Percentiles rank a stretch among this genome's conserved stretches.
Conservation (phyloP, 164 flowering plant species). For the Protea cynaroides region DNA sequence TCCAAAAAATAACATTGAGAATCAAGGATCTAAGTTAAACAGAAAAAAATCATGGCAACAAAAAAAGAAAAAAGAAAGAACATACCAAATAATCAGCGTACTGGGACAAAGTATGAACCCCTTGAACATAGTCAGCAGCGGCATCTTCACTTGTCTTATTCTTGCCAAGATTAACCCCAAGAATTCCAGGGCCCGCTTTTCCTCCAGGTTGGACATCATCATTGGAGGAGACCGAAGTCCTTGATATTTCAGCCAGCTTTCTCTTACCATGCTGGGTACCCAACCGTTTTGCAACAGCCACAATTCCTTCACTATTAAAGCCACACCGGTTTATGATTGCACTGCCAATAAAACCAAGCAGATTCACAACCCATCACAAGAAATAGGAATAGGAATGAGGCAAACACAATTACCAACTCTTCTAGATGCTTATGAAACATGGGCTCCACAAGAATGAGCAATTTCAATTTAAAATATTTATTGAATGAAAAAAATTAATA, state of each 20-base stretch:
- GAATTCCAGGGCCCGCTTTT: constrained; percentile 97
- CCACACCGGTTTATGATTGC: constrained; percentile 91
- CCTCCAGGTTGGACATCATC: constrained; percentile 76
- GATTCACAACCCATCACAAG: constrained; percentile 5
- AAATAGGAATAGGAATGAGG: background rate
- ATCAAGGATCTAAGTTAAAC: no score
- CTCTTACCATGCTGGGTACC: constrained; percentile 99
- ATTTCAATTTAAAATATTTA: background rate
- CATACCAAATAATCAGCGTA: constrained; percentile 97
- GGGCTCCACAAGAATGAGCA: background rate
- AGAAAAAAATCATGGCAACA: background rate
- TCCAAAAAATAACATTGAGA: no score
- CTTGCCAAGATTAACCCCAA: constrained; percentile 96
- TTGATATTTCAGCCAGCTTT: constrained; percentile 74
- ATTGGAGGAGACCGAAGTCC: constrained; percentile 42
- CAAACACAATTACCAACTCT: background rate
- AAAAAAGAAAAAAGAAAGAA: constrained; percentile 1
- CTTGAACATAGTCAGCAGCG: constrained; percentile 91
- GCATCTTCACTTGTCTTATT: constrained; percentile 98
- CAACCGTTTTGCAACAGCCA: constrained; percentile 83
- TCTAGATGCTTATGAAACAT: background rate
- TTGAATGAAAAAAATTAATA: background rate
- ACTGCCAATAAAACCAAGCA: constrained; percentile 43
- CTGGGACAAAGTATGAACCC: constrained; percentile 94
- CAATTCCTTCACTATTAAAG: constrained; percentile 95